Evolutionary conservation across 257 asterid genomes (phyloP), one percentile per base, ranked within the genome.

Genomic region (Plantago elongata): DNA sequence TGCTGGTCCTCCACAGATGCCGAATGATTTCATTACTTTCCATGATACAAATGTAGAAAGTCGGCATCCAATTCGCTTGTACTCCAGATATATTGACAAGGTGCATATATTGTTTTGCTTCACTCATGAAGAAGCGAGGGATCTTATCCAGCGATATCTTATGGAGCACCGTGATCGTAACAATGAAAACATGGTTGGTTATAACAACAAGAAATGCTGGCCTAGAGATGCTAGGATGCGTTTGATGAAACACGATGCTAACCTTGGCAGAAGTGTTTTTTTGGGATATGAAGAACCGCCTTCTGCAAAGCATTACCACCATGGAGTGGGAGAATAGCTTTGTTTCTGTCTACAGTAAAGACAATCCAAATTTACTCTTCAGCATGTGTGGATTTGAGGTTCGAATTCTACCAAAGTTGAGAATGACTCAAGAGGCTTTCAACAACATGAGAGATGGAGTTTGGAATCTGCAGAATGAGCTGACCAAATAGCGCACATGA

Each of bases 1-100:
- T 75, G 99, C 99, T 64, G 99, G 97, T 71, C 97, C 97, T n/a
- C 99, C 97, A 11, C 97, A 93, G 76, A 83, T 76, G 92, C 99
- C 99, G 12, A 89, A 93, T 72, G 99, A 93, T 79, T 93, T 93
- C 75, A 89, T 89, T 67, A 89, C 97, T 44, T 93, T 57, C 63
- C 88, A 84, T 69, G 99, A 93, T 65, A 67, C 95, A 27, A 89
- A 84, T 68, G 90, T 93, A 44, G 99, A 89, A 72, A 80, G 86
- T 54, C 76, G 96, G 38, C 99, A 93, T 67, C 99, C 99, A 0
- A 87, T 93, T 69, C 84, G 97, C 38, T 62, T 89, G 75, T 93
- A 93, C 81, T 93, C 99, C 55, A 78, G 97, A 69, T 87, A 93
- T 86, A 93, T 93, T 59, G 99, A 93, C 65, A 93, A 78, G 84